These are phyloP conservation scores for Nosema granulosis DNA, from an alignment of 371 early-diverging fungal genomes.

Conservation along the genomic window DNA sequence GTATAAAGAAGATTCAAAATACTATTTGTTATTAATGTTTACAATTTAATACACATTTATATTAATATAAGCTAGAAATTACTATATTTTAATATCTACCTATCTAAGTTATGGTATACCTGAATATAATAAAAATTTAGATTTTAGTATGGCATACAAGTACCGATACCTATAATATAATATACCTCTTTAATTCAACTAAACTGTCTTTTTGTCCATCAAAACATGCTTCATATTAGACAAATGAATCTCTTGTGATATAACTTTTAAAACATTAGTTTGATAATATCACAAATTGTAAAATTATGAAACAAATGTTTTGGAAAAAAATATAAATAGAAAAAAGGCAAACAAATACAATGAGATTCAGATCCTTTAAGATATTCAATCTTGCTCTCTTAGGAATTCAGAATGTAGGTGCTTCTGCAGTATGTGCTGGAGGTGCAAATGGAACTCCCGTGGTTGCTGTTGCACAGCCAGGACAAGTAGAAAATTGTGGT, in stretches of 20 bases:
- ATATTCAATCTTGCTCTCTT: constrained; percentile 5
- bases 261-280: not conserved
- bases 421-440: not conserved
- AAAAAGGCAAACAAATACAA: constrained; percentile 4
- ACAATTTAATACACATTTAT: too few relatives aligned
- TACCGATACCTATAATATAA: not conserved
- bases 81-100: not conserved
- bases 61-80: too few relatives aligned
- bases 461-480: not conserved
- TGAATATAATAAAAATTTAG: not conserved
- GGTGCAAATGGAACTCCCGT: not conserved
- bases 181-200: not conserved
- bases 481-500: constrained; percentile 22
- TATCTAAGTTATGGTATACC: not conserved
- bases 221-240: too few relatives aligned
- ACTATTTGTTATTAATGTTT: too few relatives aligned
- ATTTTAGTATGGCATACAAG: not conserved
- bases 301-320: constrained; percentile 14
- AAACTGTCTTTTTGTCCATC: too few relatives aligned
- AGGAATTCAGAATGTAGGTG: not conserved
- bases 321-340: not conserved
- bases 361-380: constrained; percentile 6
- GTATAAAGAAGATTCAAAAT: too few relatives aligned
- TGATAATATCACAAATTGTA: not conserved
- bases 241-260: not conserved